These are phyloP conservation scores for Beauveria australis DNA, from an alignment of 2,329 filamentous ascomycete species.

Conservation along the genomic window DNA sequence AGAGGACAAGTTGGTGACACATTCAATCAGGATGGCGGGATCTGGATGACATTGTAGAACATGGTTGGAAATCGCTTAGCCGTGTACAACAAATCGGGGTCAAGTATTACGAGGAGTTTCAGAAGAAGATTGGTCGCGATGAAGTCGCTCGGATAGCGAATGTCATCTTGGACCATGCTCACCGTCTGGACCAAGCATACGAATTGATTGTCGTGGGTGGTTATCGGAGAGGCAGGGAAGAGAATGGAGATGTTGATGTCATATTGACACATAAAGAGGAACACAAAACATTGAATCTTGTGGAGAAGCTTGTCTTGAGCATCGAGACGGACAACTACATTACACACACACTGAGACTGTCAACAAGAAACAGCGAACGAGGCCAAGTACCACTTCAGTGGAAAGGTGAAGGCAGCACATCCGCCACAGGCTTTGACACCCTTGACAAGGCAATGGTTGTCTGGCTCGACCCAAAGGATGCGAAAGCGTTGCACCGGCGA, in stretches of 20 bases:
- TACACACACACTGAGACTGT: conserved; percentile 71
- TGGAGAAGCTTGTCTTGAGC: conserved; percentile 60
- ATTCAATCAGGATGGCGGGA: conserved; percentile 59
- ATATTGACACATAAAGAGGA: conserved; percentile 74
- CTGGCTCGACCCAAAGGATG: conserved; percentile 54
- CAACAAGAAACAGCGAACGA: conserved; percentile 61
- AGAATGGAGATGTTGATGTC: conserved; percentile 77
- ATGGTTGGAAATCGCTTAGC: conserved; percentile 66
- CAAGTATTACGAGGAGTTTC: conserved; percentile 87
- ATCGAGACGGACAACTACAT: conserved; percentile 65
- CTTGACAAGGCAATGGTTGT: conserved; percentile 89
- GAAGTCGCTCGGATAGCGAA: conserved; percentile 66
- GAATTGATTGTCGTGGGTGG: conserved; percentile 64
- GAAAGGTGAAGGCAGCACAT: conserved; percentile 32
- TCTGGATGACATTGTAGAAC: conserved; percentile 76
- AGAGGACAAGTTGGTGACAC: neutral
- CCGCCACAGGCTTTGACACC: conserved; percentile 66
- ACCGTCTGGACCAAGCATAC: conserved; percentile 47
- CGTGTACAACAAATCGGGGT: conserved; percentile 88
- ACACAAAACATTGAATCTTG: conserved; percentile 56
- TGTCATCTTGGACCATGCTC: conserved; percentile 59
- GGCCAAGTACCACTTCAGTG: conserved; percentile 54
- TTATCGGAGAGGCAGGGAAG: conserved; percentile 68
- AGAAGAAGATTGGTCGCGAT: conserved; percentile 56
- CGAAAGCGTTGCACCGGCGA: conserved; percentile 55